Base-by-base conservation (phyloP, 2,329 filamentous ascomycete species). In the Capronia coronata region DNA sequence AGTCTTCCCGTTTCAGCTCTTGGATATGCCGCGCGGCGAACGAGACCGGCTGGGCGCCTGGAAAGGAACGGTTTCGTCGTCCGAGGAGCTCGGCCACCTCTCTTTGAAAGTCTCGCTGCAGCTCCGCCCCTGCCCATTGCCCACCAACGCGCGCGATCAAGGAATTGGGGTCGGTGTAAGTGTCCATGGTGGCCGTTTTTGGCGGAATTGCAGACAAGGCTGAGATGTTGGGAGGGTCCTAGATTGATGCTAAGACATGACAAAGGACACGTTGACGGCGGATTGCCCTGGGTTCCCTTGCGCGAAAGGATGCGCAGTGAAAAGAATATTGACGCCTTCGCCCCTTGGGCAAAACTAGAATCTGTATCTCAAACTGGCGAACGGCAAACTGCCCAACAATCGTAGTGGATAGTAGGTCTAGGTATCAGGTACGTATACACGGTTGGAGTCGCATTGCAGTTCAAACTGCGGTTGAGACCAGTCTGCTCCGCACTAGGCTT, bases 41-140 rank as follows among this genome's bases (percentile, higher is more conserved):
- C 63, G 87, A 94, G 57, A 98, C 90, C 11, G 93, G 93, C 68
- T 98, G 93, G 44, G 93, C 91, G 62, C 82, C 93, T 0, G 93
- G 90, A 61, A 98, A 98, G 57, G 41, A 48, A 5, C 41, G 32
- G 58, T 79, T 82, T 45, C 76, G 75, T 60, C 89, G 79, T 14
- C 78, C 76, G n/a, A 98, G 78, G 38, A 96, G 76, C 4, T 75
- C 64, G 21, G 87, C 85, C 51, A 95, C 87, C 64, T 88, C 84
- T 52, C 74, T 72, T 52, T 85, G 84, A 68, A 94, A 80, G 14
- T 71, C 63, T 41, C 72, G 63, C 40, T 85, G 75, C 10, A 87
- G 71, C 1, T 78, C 69, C n/a, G 73, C 74, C 16, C 79, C 74
- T 43, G 82, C 79, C 66, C 80, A 85, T 58, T 85, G 69, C 58